phyloP scores from a whole-genome alignment of 192 early-diverging fungal species.

The Backusella tuberculispora region DNA sequence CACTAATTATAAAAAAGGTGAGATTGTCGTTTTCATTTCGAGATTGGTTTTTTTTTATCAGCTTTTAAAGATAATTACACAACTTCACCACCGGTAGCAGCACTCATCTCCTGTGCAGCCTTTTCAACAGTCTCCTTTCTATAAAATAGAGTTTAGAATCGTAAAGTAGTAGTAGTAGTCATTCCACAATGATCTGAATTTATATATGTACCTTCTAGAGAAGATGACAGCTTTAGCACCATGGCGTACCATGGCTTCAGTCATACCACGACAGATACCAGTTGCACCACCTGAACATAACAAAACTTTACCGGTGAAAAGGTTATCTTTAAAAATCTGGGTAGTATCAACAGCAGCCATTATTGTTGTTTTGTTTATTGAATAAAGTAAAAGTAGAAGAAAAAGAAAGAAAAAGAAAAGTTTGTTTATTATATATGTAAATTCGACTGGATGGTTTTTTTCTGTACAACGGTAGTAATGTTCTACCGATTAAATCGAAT shows the following conservation, averaged over 20 bases:
- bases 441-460: background rate
- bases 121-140: slow-evolving; percentile 61
- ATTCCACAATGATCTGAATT: background rate
- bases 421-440: background rate
- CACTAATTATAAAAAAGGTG: slow-evolving; percentile 16
- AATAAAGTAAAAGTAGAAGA: background rate
- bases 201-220: slow-evolving; percentile 52
- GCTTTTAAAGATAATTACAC: slow-evolving; percentile 31
- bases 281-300: slow-evolving; percentile 58
- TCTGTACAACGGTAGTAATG: background rate
- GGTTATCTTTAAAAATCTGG: slow-evolving; percentile 36
- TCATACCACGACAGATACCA: slow-evolving; percentile 73
- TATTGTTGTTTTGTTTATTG: slow-evolving; percentile 5
- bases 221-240: slow-evolving; percentile 64
- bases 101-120: slow-evolving; percentile 63
- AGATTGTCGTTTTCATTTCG: background rate
- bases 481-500: background rate
- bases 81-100: slow-evolving; percentile 57
- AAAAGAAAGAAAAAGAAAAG: background rate
- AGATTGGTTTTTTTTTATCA: background rate
- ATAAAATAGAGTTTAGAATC: background rate
- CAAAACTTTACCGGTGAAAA: slow-evolving; percentile 40
- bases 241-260: slow-evolving; percentile 63
- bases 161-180: background rate
- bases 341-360: slow-evolving; percentile 28